Conservation (phyloP, 2,329 filamentous ascomycete species). For the Fusarium subtropicale region DNA sequence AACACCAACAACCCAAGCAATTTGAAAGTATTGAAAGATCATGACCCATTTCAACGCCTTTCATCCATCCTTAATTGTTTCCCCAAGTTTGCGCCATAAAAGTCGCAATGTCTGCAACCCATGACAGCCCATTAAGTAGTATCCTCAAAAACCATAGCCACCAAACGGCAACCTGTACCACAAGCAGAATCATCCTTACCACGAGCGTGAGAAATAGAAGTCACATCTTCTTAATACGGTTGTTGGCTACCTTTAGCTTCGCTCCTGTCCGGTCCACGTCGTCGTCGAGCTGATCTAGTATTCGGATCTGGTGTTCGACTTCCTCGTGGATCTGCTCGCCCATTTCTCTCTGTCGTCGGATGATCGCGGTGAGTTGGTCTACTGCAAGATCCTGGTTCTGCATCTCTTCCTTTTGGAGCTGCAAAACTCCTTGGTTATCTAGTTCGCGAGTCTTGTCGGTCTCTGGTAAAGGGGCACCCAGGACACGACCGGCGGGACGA, state of each 20-base stretch:
- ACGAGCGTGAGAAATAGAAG: slow-evolving; percentile 45
- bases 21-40: slow-evolving; percentile 9
- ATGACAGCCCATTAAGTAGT: slow-evolving; percentile 42
- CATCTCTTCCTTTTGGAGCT: slow-evolving; percentile 80
- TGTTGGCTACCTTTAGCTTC: slow-evolving; percentile 81
- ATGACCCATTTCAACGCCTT: slow-evolving; percentile 31
- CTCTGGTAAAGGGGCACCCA: slow-evolving; percentile 79
- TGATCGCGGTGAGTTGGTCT: slow-evolving; percentile 73
- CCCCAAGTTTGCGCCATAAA: slow-evolving; percentile 41
- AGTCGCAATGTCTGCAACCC: slow-evolving; percentile 47
- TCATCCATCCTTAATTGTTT: slow-evolving; percentile 23
- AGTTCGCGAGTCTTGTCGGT: slow-evolving; percentile 81
- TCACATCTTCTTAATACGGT: slow-evolving; percentile 75
- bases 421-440: slow-evolving; percentile 79
- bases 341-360: slow-evolving; percentile 80
- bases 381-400: slow-evolving; percentile 80
- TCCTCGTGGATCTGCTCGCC: slow-evolving; percentile 81
- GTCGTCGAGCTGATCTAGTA: slow-evolving; percentile 74
- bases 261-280: slow-evolving; percentile 73
- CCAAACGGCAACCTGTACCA: slow-evolving; percentile 50
- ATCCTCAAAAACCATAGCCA: slow-evolving; percentile 47
- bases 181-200: slow-evolving; percentile 47
- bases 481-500: slow-evolving; percentile 68
- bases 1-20: neutral
- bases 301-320: slow-evolving; percentile 75